Conservation (phyloP, 164 flowering plant genomes). For the Dillenia suffruticosa region DNA sequence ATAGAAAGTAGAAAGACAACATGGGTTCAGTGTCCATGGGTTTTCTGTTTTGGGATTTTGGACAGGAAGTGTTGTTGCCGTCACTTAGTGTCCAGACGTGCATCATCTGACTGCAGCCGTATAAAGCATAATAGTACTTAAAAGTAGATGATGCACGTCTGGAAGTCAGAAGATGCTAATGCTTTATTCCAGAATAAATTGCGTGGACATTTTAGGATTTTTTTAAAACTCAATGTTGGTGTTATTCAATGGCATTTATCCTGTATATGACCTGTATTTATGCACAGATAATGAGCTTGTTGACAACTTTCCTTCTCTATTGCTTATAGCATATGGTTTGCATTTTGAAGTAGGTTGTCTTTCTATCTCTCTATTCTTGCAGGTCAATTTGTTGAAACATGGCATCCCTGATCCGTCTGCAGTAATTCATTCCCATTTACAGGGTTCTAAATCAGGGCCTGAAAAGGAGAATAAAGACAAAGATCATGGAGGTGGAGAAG, state of each 20-base stretch:
- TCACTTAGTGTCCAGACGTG: constrained; percentile 77
- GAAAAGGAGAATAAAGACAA: constrained; percentile 59
- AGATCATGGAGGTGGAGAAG: constrained; percentile 37
- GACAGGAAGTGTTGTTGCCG: constrained; percentile 34
- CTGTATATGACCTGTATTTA: too few species aligned
- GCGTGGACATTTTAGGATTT: too few species aligned
- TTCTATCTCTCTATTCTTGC: constrained; percentile 16
- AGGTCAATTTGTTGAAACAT: constrained; percentile 94
- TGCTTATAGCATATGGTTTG: neutral
- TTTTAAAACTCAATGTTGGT: too few species aligned
- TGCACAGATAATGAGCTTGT: too few species aligned
- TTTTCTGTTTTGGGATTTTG: constrained; percentile 51
- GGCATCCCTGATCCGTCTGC: constrained; percentile 85
- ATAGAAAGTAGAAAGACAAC: constrained; percentile 84
- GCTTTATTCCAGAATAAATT: too few species aligned
- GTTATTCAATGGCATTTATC: too few species aligned
- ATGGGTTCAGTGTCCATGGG: constrained; percentile 81
- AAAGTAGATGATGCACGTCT: too few species aligned
- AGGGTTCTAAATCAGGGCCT: constrained; percentile 36
- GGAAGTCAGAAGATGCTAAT: too few species aligned
- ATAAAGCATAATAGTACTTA: too few species aligned
- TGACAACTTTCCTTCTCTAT: too few species aligned
- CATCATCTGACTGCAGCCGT: too few species aligned
- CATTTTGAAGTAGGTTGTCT: neutral
- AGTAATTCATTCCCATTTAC: constrained; percentile 34